Base-by-base conservation (phyloP, 2,329 filamentous ascomycete genomes). In the Fusarium sp. region DNA sequence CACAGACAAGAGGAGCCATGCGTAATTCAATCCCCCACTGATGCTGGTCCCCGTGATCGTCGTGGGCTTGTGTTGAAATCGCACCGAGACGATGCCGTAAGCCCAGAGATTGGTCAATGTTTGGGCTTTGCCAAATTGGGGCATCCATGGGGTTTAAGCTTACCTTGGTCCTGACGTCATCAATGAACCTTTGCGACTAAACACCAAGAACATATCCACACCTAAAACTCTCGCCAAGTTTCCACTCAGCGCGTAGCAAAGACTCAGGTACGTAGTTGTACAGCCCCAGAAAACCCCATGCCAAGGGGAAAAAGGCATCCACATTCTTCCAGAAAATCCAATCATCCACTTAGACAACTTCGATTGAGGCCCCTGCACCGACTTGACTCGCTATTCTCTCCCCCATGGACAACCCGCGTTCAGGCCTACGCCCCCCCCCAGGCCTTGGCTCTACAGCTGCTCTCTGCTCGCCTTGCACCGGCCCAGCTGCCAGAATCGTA, bases 141-240 rank as follows among this genome's bases (percentile, higher is more conserved):
- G 36, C 61, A 72, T 57, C 42, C 61, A 50, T 50, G 50, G 49
- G 44, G 59, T 62, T 72, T 73, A 74, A 74, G 70, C 72, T 75
- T 71, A 70, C 62, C 72, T 72, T 69, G 63, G 57, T n/a, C 47
- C 60, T 62, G 72, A 75, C 72, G 73, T 73, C 71, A 75, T 64
- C 6, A 28, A 28, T 19, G 24, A 60, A 57, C 57, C 57, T 60
- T 28, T 57, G 22, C 39, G 21, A 15, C 31, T 56, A 56, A 65
- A 65, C 62, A 65, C 38, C 58, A 63, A 56, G 43, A 54, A 28
- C 42, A 44, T 50, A 44, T 31, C 57, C 44, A 65, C 21, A 15
- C n/a, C 38, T 22, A 33, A 53, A 31, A 31, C 21, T 31, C 17
- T 42, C 42, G 45, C 60, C 62, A 65, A 65, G 53, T 52, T 64